phyloP scores from a whole-genome alignment of 306 rosid genomes.

The Sindora glabra region DNA sequence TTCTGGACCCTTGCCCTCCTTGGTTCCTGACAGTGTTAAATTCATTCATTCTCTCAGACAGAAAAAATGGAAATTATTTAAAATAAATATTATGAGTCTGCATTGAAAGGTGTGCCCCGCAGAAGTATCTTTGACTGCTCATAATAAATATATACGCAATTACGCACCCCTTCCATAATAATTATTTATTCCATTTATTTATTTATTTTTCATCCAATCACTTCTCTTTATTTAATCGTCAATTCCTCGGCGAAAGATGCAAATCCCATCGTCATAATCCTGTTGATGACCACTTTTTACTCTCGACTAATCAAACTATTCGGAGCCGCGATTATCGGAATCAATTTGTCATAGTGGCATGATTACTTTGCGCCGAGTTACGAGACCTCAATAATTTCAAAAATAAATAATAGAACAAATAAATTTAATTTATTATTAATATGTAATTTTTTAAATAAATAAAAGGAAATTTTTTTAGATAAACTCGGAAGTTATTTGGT shows the following conservation, averaged over 20 bases:
- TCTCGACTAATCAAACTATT: background rate
- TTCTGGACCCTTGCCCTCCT: slow-evolving; percentile 27
- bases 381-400: too few relatives aligned
- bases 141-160: slow-evolving; percentile 4
- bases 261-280: background rate
- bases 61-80: background rate
- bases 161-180: background rate
- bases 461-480: too few relatives aligned
- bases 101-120: slow-evolving; percentile 27
- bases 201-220: background rate
- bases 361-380: too few relatives aligned
- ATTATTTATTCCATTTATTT: background rate
- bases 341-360: too few relatives aligned
- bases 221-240: background rate
- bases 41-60: slow-evolving; percentile 12
- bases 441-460: too few relatives aligned
- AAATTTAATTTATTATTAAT: too few relatives aligned
- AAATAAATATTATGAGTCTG: slow-evolving; percentile 3
- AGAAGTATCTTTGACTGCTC: slow-evolving; percentile 45
- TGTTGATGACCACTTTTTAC: background rate
- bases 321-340: slow-evolving; percentile 37
- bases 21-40: background rate
- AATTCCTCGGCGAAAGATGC: background rate
- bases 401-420: too few relatives aligned
- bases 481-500: too few relatives aligned